Base-by-base conservation (phyloP, 495 filamentous ascomycete species). In the Hyaloscypha variabilis region DNA sequence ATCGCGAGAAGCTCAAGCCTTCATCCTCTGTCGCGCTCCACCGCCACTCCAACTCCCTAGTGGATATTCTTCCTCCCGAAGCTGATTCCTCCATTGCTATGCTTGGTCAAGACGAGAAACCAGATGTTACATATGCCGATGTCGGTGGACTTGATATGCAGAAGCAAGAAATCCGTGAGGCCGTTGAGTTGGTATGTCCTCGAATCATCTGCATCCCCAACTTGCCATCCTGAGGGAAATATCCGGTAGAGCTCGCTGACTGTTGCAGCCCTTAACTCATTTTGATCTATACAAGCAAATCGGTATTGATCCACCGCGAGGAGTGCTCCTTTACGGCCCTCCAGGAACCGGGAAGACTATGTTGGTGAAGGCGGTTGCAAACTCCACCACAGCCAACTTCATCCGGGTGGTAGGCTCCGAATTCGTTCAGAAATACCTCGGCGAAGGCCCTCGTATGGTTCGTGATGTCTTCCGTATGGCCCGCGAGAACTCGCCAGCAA, bases 401-500 rank as follows among this genome's bases (percentile, higher is more conserved):
- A 99, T 99, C 77, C 92, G 95, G 69, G 95, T 99, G 46, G 94
- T 97, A 58, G 95, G 95, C 49, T 97, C 94, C 58, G 95, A 99
- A 75, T 97, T 99, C 73, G 95, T 99, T 53, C 95, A 99, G 75
- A 99, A 99, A 75, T 99, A 99, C 70, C 85, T 99, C 17, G 95
- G 95, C 68, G 96, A 99, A 77, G 95, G 95, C 57, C 94, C 94
- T 21, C 92, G 95, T 64, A 99, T 99, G 95, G 95, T 99, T 59
- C 92, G 95, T 68, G 95, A 99, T 75, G 96, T 99, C 24, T 99
- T 99, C 87, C 87, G 96, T 58, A 99, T 99, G 95, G 95, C 95
- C 6, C 90, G 95, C 36, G 95, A 99, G 81, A 98, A 99, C 80
- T 93, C 93, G 0, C 95, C 95, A 2, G 90, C 94, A 42, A 99